Conservation (phyloP, 2,329 filamentous ascomycete genomes). For the Knufia fluminis region DNA sequence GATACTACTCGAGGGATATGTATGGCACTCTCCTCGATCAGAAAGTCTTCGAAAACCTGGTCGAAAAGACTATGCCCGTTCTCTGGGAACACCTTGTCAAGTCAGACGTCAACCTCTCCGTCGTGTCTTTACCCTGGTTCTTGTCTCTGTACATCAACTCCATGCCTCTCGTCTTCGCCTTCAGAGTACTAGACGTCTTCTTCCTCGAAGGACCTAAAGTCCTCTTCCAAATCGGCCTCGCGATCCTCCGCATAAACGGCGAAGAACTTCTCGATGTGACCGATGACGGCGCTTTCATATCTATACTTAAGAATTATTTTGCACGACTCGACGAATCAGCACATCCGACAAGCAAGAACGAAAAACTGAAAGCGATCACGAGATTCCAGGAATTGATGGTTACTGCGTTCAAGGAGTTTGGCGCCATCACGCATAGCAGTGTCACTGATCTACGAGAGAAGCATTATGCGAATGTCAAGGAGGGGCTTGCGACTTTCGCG, state of each 20-base stretch:
- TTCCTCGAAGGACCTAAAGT: slow-evolving; percentile 97
- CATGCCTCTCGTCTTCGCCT: slow-evolving; percentile 96
- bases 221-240: slow-evolving; percentile 89
- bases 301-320: slow-evolving; percentile 90
- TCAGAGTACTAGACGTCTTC: slow-evolving; percentile 92
- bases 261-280: slow-evolving; percentile 88
- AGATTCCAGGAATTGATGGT: slow-evolving; percentile 98
- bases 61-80: slow-evolving; percentile 98
- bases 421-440: slow-evolving; percentile 84
- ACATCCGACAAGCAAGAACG: slow-evolving; percentile 89
- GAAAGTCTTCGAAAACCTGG: slow-evolving; percentile 91
- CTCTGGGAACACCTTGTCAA: slow-evolving; percentile 97
- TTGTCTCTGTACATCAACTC: slow-evolving; percentile 98
- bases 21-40: slow-evolving; percentile 95
- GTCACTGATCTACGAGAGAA: slow-evolving; percentile 82
- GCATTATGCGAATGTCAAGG: slow-evolving; percentile 88
- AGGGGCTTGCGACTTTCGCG: slow-evolving; percentile 93
- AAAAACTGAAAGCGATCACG: slow-evolving; percentile 87
- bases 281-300: slow-evolving; percentile 95
- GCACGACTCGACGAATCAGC: slow-evolving; percentile 87
- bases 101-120: slow-evolving; percentile 91
- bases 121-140: slow-evolving; percentile 96
- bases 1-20: slow-evolving; percentile 98
- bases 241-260: slow-evolving; percentile 94
- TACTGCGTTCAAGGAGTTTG: slow-evolving; percentile 96